phyloP scores from a whole-genome alignment of 495 filamentous ascomycete genomes.

The Zalerion maritima region DNA sequence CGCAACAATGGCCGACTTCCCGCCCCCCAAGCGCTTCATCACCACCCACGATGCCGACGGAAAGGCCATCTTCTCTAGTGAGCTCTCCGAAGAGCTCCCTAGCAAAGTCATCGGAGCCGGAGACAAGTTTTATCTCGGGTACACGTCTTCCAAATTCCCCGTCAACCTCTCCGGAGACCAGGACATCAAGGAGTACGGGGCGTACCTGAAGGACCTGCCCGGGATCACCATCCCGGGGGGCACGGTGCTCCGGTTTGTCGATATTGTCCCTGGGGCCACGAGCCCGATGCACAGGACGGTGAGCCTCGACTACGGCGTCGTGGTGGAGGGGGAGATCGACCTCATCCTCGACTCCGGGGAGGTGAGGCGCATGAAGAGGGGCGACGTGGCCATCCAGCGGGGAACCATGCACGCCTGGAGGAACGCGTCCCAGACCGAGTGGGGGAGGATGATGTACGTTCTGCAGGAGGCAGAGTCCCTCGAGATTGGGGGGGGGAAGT shows the following conservation, averaged over 20 bases:
- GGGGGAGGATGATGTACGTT: conserved; percentile 45
- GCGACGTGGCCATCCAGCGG: conserved; percentile 51
- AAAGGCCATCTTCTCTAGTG: conserved; percentile 23
- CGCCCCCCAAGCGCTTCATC: conserved; percentile 26
- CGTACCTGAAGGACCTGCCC: conserved; percentile 18
- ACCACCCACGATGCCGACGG: conserved; percentile 26
- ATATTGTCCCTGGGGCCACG: conserved; percentile 28
- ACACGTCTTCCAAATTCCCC: conserved; percentile 22
- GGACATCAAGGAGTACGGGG: conserved; percentile 22
- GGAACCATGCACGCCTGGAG: conserved; percentile 56
- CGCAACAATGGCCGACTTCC: conserved; percentile 17
- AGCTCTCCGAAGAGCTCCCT: conserved; percentile 21
- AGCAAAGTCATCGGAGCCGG: conserved; percentile 18
- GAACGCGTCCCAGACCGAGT: conserved; percentile 38
- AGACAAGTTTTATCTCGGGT: conserved; percentile 24
- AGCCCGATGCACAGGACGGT: conserved; percentile 47
- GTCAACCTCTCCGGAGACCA: conserved; percentile 18
- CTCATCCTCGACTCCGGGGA: conserved; percentile 41
- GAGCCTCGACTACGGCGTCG: conserved; percentile 50
- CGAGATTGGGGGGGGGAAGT: conserved; percentile 22
- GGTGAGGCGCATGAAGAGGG: conserved; percentile 35
- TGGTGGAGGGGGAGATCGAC: conserved; percentile 47
- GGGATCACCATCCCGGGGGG: conserved; percentile 24
- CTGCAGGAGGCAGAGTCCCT: conserved; percentile 34
- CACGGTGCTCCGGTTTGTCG: conserved; percentile 35